A percentile compares a stretch with the other conserved stretches of the same genome.
phyloP scores from a whole-genome alignment of 148 eudicot genomes.

The Fagopyrum homotropicum region DNA sequence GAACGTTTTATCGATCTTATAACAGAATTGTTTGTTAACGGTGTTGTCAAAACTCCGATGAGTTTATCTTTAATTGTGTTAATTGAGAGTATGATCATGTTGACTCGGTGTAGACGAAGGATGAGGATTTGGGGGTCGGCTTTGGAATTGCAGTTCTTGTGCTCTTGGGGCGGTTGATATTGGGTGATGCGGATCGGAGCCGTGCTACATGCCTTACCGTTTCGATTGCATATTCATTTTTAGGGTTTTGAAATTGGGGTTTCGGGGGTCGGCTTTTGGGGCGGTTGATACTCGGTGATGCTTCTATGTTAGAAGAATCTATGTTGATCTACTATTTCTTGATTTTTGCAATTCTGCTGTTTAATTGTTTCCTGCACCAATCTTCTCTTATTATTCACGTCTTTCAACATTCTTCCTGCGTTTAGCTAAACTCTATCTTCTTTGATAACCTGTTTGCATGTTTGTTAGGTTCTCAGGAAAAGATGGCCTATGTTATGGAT shows the following conservation, averaged over 20 bases:
- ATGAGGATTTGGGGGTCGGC: constrained; percentile 26
- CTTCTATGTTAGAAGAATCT: background rate
- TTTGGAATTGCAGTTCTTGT: constrained; percentile 25
- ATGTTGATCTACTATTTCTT: background rate
- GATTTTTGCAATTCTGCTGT: background rate
- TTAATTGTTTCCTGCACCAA: background rate
- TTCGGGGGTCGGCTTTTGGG: constrained; percentile 17
- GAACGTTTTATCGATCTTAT: too few relatives aligned
- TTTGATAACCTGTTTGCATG: background rate
- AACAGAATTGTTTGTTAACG: too few relatives aligned
- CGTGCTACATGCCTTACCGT: constrained; percentile 40
- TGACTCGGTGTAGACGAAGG: constrained; percentile 15
- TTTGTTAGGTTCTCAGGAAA: background rate
- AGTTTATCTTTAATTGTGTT: too few relatives aligned
- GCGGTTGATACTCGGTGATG: background rate
- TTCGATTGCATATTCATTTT: constrained; percentile 44
- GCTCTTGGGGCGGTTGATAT: constrained; percentile 27
- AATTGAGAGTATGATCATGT: too few relatives aligned
- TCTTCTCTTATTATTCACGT: background rate
- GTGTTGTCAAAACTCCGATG: too few relatives aligned
- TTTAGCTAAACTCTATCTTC: background rate
- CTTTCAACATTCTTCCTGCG: background rate
- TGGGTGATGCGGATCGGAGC: constrained; percentile 34
- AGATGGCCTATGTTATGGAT: background rate
- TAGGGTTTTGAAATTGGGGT: constrained; percentile 36